Conservation (phyloP, 345 rosid genomes). For the Aegle marmelos region DNA sequence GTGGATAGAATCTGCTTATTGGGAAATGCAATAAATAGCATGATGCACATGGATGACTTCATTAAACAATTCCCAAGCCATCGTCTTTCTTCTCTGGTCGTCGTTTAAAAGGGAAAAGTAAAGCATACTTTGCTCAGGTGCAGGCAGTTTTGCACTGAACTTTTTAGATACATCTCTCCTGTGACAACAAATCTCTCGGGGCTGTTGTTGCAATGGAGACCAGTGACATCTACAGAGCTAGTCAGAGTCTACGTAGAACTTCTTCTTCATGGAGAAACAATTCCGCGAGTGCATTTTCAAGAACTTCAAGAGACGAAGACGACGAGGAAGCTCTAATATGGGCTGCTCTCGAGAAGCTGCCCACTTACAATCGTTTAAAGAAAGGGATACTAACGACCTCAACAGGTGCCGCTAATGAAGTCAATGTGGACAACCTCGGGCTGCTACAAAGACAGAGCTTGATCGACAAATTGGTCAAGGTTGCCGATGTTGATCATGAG, state of each 20-base stretch:
- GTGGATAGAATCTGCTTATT: too few species aligned
- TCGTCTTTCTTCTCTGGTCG: too few species aligned
- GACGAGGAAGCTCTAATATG: constrained; percentile 59
- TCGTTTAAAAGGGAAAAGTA: too few species aligned
- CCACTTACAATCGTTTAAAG: constrained; percentile 26
- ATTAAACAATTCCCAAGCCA: too few species aligned
- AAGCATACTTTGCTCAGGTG: too few species aligned
- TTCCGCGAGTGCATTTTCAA: constrained; percentile 31
- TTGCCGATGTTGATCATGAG: constrained; percentile 36
- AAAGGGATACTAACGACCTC: constrained; percentile 35
- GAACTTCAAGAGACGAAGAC: constrained; percentile 57
- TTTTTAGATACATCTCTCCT: too few species aligned
- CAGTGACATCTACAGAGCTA: constrained; percentile 34
- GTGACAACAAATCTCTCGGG: not conserved
- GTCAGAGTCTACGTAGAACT: constrained; percentile 15
- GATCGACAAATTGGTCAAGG: constrained; percentile 32
- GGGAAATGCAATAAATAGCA: too few species aligned
- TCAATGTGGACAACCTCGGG: constrained; percentile 24
- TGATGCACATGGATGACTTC: too few species aligned
- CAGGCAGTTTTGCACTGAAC: too few species aligned
- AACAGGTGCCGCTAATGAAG: constrained; percentile 16
- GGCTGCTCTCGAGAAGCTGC: constrained; percentile 33
- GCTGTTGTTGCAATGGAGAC: constrained; percentile 8
- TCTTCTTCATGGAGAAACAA: constrained; percentile 8
- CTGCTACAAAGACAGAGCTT: constrained; percentile 20